A percentile compares a stretch with the other conserved stretches of the same genome.
Evolutionary conservation across 164 flowering plant species (phyloP).

Genomic region (Aristolochia fimbriata): DNA sequence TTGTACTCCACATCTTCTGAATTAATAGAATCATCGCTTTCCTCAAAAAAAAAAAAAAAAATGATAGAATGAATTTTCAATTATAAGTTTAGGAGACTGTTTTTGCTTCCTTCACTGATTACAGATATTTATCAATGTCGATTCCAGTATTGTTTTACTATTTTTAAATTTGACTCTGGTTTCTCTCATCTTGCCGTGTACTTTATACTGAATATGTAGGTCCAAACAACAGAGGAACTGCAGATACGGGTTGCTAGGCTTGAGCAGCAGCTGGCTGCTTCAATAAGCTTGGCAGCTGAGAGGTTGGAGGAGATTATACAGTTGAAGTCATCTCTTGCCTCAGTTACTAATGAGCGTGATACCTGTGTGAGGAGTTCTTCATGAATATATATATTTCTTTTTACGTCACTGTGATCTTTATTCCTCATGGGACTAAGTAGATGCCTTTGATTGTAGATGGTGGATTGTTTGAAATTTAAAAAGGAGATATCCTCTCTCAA

Average conservation of each 20-base stretch:
- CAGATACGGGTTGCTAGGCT: background rate
- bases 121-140: too few species aligned
- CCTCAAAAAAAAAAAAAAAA: too few species aligned
- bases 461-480: background rate
- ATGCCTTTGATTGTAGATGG: background rate
- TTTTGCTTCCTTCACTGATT: too few species aligned
- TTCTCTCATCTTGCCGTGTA: too few species aligned
- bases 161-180: too few species aligned
- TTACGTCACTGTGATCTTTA: background rate
- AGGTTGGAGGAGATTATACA: constrained; percentile 1
- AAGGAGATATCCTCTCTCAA: background rate
- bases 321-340: background rate
- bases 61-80: too few species aligned
- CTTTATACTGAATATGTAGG: background rate
- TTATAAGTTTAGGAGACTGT: too few species aligned
- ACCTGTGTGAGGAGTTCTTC: background rate
- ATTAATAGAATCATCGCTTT: too few species aligned
- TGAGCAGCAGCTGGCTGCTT: constrained; percentile 2
- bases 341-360: background rate
- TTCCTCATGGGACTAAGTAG: background rate
- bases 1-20: too few species aligned
- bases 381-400: background rate
- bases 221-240: background rate
- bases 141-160: too few species aligned
- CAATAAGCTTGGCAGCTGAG: background rate